Base-by-base conservation (phyloP, 768 basidiomycete genomes). In the Sarcomyxa edulis region DNA sequence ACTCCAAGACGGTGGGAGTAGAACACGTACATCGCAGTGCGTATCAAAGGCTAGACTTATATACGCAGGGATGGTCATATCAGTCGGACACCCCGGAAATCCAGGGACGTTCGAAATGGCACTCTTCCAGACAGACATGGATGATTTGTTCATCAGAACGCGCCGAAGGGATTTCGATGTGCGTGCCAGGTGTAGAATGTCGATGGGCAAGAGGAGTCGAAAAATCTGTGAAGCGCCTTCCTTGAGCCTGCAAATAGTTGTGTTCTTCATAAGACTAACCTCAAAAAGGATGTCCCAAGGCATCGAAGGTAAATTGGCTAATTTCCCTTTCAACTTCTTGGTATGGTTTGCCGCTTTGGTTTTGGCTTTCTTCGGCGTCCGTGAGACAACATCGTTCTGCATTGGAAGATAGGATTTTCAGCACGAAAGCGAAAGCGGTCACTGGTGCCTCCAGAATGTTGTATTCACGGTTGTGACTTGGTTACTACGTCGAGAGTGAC, bases 261-360 rank as follows among this genome's bases (percentile, higher is more conserved):
- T n/a, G n/a, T n/a, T n/a, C n/a, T n/a, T n/a, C 28, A 23, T n/a
- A 9, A 20, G 31, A 32, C 47, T 35, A 8, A 57, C 66, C 59
- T 71, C 67, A 37, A 64, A 65, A n/a, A 69, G 51, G n/a, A 69
- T 46, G 43, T 70, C 68, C 22, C 68, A 47, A 2, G 66, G 65
- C 49, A 69, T 53, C 7, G 16, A 21, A 1, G 44, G 23, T 3
- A 50, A 41, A 11, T 27, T 15, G 9, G 20, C 12, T 2, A 45
- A 29, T 3, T 29, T 40, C n/a, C n/a, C n/a, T n/a, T n/a, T n/a
- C n/a, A n/a, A n/a, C n/a, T n/a, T n/a, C n/a, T n/a, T n/a, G n/a
- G n/a, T n/a, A n/a, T n/a, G n/a, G n/a, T n/a, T n/a, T n/a, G n/a
- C n/a, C n/a, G n/a, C n/a, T n/a, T n/a, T n/a, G n/a, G n/a, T n/a